Base-by-base conservation (phyloP, 768 basidiomycete species). In the Coprinellus micaceus region DNA sequence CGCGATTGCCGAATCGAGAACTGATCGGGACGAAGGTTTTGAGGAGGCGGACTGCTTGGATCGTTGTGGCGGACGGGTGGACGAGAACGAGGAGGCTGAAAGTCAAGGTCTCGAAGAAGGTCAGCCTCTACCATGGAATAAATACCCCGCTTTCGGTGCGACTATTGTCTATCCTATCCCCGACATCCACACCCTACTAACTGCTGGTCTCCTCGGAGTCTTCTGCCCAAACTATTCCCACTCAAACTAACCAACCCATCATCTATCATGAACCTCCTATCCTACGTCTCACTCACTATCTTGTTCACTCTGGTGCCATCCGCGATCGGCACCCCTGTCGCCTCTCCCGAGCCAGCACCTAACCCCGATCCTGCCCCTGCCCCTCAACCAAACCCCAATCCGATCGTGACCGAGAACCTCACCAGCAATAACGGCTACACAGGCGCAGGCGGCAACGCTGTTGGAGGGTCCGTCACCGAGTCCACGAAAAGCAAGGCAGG, bases 391-490 rank as follows among this genome's bases (percentile, higher is more conserved):
- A n/a, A n/a, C n/a, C n/a, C n/a, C n/a, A n/a, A n/a, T n/a, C n/a
- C n/a, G n/a, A n/a, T 66, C 39, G 69, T 70, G 36, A 58, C 67
- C 51, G 62, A 65, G 26, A 55, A 57, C 45, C 54, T 60, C 36
- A 64, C 71, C 48, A 66, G 63, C 56, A 66, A 41, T 53, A 74
- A 69, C 65, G 58, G 66, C 36, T 72, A 70, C 53, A 61, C 69
- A 22, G 75, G 74, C 4, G 47, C 57, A 21, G 75, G 68, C 17
- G 75, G 75, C 15, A 56, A 63, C 25, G 66, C 74, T 19, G 39
- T 50, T 6, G 77, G 77, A 52, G 75, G 76, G 19, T 62, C 65
- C 11, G 67, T 70, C 19, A 56, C 12, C 36, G 53, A 53, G 30
- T 48, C 51, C 11, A 13, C 47, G n/a, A 43, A 26, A 25, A 40